Conservation (phyloP, 1,139 yeast genomes). For the Geotrichum histeridarum region DNA sequence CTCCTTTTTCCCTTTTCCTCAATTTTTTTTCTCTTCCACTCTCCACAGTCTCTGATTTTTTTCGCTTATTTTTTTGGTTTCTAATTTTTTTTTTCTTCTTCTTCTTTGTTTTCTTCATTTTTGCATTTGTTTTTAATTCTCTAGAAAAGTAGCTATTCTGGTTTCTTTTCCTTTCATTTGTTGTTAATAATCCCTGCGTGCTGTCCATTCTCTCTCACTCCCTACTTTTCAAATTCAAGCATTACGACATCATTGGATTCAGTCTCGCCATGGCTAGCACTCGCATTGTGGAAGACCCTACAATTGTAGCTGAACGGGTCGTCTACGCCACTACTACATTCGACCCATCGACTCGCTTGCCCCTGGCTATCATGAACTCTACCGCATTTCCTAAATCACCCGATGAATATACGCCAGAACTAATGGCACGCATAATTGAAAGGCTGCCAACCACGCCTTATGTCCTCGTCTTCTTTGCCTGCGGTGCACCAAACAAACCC, state of each 20-base stretch:
- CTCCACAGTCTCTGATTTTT: background rate
- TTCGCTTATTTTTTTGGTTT: background rate
- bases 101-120: background rate
- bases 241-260: constrained; percentile 15
- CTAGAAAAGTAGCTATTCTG: background rate
- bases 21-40: background rate
- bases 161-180: background rate
- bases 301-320: constrained; percentile 39
- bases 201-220: constrained; percentile 13
- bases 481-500: constrained; percentile 55
- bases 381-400: constrained; percentile 49
- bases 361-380: constrained; percentile 70
- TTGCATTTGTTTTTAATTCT: background rate
- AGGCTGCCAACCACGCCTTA: constrained; percentile 53
- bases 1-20: background rate
- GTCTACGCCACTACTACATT: constrained; percentile 54
- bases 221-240: constrained; percentile 20
- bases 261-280: background rate
- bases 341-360: constrained; percentile 59
- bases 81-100: background rate
- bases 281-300: constrained; percentile 27
- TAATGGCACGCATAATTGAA: constrained; percentile 33
- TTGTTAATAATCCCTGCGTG: background rate
- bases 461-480: constrained; percentile 66
- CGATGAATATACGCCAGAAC: constrained; percentile 19